These are phyloP conservation scores for Vigna mungo DNA, from an alignment of 306 rosid genomes.

Conservation along the genomic window DNA sequence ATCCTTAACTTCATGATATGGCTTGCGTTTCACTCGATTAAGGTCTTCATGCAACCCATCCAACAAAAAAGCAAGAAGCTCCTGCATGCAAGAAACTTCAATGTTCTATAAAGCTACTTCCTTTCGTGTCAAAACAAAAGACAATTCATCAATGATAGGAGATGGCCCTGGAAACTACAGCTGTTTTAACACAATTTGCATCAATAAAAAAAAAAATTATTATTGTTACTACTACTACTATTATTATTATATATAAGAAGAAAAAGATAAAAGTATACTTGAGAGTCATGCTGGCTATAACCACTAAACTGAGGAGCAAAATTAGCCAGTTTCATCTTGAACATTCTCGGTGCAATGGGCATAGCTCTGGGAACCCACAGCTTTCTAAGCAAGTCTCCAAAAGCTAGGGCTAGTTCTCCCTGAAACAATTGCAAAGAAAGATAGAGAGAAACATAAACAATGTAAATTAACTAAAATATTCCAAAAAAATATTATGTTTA, in stretches of 20 bases:
- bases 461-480: constrained; percentile 1
- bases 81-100: constrained; percentile 61
- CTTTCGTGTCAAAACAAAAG: constrained; percentile 29
- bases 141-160: constrained; percentile 4
- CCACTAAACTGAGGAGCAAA: constrained; percentile 91
- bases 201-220: background rate
- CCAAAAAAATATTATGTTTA: background rate
- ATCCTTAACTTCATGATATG: constrained; percentile 81
- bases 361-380: constrained; percentile 78
- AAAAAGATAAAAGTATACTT: constrained; percentile 57
- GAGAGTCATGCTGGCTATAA: constrained; percentile 91
- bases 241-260: background rate
- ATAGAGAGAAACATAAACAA: background rate
- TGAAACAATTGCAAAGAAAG: constrained; percentile 31
- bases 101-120: constrained; percentile 40
- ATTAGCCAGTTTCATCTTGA: constrained; percentile 71
- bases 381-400: constrained; percentile 85
- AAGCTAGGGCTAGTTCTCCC: constrained; percentile 93
- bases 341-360: constrained; percentile 69
- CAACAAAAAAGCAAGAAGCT: constrained; percentile 90
- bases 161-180: constrained; percentile 28
- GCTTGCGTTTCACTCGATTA: constrained; percentile 85
- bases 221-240: too few relatives aligned
- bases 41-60: constrained; percentile 94
- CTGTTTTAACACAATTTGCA: background rate